phyloP scores from a whole-genome alignment of 371 early-diverging fungal species.

The Blyttiomyces sp. region DNA sequence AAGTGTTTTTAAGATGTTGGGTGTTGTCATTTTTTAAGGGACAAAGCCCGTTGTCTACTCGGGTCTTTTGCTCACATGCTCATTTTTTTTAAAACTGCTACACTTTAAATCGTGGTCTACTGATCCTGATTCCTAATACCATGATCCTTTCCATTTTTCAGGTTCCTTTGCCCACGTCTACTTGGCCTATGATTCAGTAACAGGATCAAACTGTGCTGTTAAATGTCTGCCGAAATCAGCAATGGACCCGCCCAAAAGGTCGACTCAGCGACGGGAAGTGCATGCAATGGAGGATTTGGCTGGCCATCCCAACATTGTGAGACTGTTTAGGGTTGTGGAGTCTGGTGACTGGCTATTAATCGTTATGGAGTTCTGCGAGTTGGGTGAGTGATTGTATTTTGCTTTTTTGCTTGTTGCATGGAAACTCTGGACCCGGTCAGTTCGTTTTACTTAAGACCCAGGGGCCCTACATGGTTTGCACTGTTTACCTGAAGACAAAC shows the following conservation, averaged over 20 bases:
- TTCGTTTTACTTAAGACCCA: too few species aligned
- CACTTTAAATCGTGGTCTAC: too few species aligned
- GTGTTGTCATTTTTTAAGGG: too few species aligned
- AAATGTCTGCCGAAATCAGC: slow-evolving; percentile 64
- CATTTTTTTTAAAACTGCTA: too few species aligned
- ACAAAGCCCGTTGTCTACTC: too few species aligned
- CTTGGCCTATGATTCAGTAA: slow-evolving; percentile 39
- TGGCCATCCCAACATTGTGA: slow-evolving; percentile 72
- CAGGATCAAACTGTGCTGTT: slow-evolving; percentile 47
- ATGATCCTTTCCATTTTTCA: slow-evolving; percentile 3
- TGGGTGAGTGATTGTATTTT: slow-evolving; percentile 43
- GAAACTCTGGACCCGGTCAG: too few species aligned
- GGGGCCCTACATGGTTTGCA: too few species aligned
- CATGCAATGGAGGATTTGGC: slow-evolving; percentile 64
- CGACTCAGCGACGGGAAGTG: slow-evolving; percentile 68
- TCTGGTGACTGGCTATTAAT: slow-evolving; percentile 64
- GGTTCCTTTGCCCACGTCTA: slow-evolving; percentile 76
- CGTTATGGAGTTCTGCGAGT: slow-evolving; percentile 73
- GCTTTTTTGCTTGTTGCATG: slow-evolving; percentile 25
- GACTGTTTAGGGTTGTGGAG: slow-evolving; percentile 66
- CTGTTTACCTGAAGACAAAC: too few species aligned
- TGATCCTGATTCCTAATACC: not conserved
- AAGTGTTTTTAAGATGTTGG: not conserved
- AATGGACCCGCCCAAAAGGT: slow-evolving; percentile 53
- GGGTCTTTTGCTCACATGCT: too few species aligned